Percentiles rank a stretch among this genome's conserved stretches.
These are phyloP conservation scores for Grigorovia jiainica DNA, from an alignment of 805 yeast genomes.

Conservation along the genomic window DNA sequence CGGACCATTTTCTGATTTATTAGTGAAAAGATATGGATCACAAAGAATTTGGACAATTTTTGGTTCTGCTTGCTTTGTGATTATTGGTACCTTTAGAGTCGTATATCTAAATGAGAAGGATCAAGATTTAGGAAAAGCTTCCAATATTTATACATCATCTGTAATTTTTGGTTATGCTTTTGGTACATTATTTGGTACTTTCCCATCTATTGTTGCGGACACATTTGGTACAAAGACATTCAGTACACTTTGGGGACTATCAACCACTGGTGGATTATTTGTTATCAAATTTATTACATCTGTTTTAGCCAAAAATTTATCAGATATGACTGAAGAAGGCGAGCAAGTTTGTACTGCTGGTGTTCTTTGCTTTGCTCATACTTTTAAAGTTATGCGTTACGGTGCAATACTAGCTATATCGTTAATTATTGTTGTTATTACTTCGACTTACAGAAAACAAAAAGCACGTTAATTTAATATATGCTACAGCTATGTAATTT, in stretches of 20 bases:
- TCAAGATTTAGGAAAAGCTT: constrained; percentile 21
- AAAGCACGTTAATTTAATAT: background rate
- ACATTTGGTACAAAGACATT: constrained; percentile 57
- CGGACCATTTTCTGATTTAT: constrained; percentile 56
- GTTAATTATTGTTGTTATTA: background rate
- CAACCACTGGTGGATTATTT: constrained; percentile 60
- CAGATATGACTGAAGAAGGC: constrained; percentile 33
- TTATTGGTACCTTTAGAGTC: constrained; percentile 28
- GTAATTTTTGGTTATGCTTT: constrained; percentile 53
- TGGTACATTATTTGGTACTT: constrained; percentile 64
- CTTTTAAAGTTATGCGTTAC: constrained; percentile 20
- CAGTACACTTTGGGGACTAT: constrained; percentile 68
- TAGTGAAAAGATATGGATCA: constrained; percentile 40
- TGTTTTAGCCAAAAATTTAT: constrained; percentile 47
- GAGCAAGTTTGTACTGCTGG: constrained; percentile 38
- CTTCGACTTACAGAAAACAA: background rate
- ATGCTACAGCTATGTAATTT: no score
- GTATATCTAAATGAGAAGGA: background rate
- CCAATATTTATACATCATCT: constrained; percentile 41
- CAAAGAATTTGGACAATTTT: constrained; percentile 62
- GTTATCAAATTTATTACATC: constrained; percentile 45
- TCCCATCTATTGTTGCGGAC: constrained; percentile 73
- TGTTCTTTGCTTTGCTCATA: constrained; percentile 37
- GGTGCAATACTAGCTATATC: background rate
- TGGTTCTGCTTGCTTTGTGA: constrained; percentile 31